Evolutionary conservation across 202 grass and related monocot genomes (phyloP).

Genomic region (Setaria italica): DNA sequence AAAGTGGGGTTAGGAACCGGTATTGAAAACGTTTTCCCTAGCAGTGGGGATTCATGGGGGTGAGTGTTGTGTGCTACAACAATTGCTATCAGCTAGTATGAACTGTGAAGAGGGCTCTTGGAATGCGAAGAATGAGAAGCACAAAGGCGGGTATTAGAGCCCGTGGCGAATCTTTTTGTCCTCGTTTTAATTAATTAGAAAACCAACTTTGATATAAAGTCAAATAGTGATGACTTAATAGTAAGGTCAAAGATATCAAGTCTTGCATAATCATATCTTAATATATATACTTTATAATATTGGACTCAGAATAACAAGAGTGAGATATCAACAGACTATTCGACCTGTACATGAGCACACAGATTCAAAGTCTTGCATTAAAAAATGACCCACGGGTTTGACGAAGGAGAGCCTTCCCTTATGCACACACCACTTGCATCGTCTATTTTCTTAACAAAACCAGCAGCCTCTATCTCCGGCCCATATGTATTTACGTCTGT

Average conservation of each 20-base stretch:
- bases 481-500: no score
- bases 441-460: no score
- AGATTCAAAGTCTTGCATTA: no score
- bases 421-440: no score
- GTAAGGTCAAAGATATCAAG: not conserved
- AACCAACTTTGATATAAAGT: not conserved
- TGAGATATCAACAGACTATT: no score
- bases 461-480: no score
- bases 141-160: not conserved
- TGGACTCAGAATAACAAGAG: no score
- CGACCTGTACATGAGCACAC: no score
- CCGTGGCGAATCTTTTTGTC: not conserved
- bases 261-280: not conserved
- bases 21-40: no score
- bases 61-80: not conserved
- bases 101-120: not conserved
- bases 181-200: not conserved
- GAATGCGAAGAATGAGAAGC: not conserved
- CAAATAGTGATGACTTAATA: not conserved
- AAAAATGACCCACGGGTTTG: no score
- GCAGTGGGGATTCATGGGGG: not conserved
- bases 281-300: not conserved
- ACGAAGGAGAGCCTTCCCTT: no score
- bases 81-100: not conserved
- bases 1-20: no score